phyloP scores from a whole-genome alignment of 108 stramenopile genomes.

The Parietichytrium sp. region DNA sequence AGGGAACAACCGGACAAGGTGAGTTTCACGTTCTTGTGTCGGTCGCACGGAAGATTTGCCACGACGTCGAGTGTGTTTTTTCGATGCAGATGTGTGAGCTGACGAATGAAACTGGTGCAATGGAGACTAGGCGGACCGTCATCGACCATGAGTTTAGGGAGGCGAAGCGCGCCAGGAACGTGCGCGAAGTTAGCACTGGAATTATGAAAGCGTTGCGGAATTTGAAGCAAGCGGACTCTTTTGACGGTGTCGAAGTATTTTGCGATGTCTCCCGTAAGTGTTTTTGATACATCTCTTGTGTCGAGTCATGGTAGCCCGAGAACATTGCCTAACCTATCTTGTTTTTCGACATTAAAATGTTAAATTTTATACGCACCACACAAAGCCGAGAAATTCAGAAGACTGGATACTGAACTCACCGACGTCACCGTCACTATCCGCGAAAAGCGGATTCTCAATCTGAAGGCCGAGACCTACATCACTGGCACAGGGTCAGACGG shows the following conservation, averaged over 20 bases:
- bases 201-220: conserved; percentile 27
- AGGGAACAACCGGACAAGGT: conserved; percentile 13
- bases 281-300: no score
- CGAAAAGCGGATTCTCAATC: conserved; percentile 24
- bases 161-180: conserved; percentile 3
- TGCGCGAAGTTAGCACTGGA: conserved; percentile 35
- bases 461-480: conserved; percentile 36
- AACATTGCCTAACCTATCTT: no score
- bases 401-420: neutral
- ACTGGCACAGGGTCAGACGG: neutral
- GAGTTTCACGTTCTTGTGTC: no score
- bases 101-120: no score
- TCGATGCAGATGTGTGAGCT: no score
- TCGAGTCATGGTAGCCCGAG: no score
- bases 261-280: conserved; percentile 28
- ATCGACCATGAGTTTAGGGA: conserved; percentile 17
- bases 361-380: no score
- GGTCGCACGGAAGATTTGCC: no score
- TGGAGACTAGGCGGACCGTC: conserved; percentile 27
- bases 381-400: neutral
- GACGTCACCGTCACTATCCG: conserved; percentile 19
- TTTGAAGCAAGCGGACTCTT: conserved; percentile 30
- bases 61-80: no score
- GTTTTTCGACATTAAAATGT: no score
- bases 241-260: conserved; percentile 25